Evolutionary conservation across 139 green algal genomes (phyloP).

Genomic region (Tetradesmus lagerheimii): DNA sequence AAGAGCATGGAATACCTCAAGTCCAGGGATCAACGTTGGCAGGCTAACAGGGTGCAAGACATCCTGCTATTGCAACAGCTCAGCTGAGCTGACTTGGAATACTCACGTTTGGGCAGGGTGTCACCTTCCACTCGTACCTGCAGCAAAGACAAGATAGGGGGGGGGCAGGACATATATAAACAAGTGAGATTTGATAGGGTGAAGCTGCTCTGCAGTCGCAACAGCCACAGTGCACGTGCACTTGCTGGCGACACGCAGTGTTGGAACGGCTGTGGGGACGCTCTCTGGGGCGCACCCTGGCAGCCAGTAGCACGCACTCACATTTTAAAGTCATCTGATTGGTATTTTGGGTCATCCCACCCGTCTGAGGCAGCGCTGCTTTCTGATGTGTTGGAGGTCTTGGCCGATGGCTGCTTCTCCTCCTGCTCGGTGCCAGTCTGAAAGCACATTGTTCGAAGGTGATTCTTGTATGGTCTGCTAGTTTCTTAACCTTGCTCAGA

Average conservation of each 20-base stretch:
- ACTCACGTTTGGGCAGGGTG: not conserved
- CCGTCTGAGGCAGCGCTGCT: not conserved
- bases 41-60: no score
- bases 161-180: not conserved
- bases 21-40: no score
- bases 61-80: no score
- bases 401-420: not conserved
- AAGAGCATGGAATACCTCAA: not conserved
- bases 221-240: not conserved
- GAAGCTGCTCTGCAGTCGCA: not conserved
- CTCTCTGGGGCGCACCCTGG: not conserved
- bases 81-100: no score
- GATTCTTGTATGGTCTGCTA: no score
- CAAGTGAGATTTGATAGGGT: not conserved
- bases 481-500: not conserved
- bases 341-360: not conserved
- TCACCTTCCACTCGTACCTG: not conserved
- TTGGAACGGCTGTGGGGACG: not conserved
- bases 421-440: not conserved
- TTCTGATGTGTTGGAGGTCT: not conserved
- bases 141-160: not conserved
- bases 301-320: not conserved
- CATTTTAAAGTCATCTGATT: not conserved
- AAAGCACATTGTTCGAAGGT: not conserved
- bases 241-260: not conserved